phyloP scores from a whole-genome alignment of 352 stramenopile species.

The Globisporangium cystogenes region DNA sequence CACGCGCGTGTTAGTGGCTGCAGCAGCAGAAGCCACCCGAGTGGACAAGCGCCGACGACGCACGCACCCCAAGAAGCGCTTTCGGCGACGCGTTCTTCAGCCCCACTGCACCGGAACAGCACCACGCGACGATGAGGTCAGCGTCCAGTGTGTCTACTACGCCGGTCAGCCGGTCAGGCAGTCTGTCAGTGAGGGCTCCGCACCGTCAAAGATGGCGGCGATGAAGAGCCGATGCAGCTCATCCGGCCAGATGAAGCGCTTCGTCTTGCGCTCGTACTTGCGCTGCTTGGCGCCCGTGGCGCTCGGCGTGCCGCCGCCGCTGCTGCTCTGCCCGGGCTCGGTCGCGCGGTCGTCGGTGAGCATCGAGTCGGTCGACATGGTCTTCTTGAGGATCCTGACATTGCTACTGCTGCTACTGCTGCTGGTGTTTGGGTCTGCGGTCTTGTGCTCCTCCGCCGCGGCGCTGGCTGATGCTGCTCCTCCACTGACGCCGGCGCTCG shows the following conservation, averaged over 20 bases:
- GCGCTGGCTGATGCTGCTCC: too few species aligned
- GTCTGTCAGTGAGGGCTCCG: too few species aligned
- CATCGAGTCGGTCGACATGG: conserved; percentile 18
- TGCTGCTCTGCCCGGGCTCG: conserved; percentile 11
- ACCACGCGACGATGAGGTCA: conserved; percentile 1
- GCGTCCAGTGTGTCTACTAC: neutral
- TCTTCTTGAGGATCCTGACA: conserved; percentile 11
- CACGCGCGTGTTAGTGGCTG: conserved; percentile 1
- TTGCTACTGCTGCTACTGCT: conserved; percentile 1
- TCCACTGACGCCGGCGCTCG: neutral
- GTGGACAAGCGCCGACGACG: neutral
- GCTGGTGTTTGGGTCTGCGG: conserved; percentile 1
- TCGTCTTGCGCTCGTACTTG: conserved; percentile 88
- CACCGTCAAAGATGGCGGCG: conserved; percentile 83
- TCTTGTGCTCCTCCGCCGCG: neutral
- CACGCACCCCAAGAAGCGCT: conserved; percentile 59
- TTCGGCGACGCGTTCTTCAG: conserved; percentile 87
- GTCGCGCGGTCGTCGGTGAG: conserved; percentile 7
- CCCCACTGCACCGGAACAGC: conserved; percentile 36
- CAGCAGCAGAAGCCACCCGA: neutral
- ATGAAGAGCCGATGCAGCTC: conserved; percentile 87
- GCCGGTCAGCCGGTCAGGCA: neutral
- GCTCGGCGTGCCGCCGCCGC: conserved; percentile 15
- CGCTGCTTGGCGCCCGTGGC: conserved; percentile 30
- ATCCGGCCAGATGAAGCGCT: conserved; percentile 85